Evolutionary conservation across 1,139 yeast genomes (phyloP).

Genomic region (Yarrowia galli): DNA sequence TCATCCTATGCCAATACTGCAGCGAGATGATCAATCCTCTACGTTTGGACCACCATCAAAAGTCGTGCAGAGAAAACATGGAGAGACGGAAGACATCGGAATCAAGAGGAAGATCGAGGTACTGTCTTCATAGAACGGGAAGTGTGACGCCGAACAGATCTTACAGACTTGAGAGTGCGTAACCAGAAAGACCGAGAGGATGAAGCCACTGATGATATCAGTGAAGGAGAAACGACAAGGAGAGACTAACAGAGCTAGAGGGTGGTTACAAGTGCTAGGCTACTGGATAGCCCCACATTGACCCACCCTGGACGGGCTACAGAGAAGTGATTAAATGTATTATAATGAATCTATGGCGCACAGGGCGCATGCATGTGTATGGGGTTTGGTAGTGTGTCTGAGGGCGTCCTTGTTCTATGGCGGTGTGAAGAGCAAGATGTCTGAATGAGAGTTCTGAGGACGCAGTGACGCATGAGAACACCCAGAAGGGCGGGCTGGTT

Average conservation of each 20-base stretch:
- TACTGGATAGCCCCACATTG: neutral
- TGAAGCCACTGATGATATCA: no score
- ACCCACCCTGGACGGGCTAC: neutral
- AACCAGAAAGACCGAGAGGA: neutral
- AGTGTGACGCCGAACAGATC: neutral
- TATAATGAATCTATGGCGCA: conserved; percentile 13
- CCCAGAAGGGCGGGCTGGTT: no score
- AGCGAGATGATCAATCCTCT: conserved; percentile 16
- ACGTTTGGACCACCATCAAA: conserved; percentile 18
- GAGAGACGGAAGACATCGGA: conserved; percentile 3
- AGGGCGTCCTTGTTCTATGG: no score
- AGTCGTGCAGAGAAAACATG: neutral
- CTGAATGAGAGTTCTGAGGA: no score
- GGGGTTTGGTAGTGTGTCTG: no score
- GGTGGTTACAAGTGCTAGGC: neutral
- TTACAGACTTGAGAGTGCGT: neutral
- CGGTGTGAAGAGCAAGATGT: no score
- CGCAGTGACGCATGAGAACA: no score
- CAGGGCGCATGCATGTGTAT: neutral
- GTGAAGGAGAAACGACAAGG: neutral
- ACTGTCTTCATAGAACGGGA: neutral
- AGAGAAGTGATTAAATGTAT: neutral
- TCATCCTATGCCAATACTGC: conserved; percentile 13
- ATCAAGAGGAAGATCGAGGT: conserved; percentile 9
- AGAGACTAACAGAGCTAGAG: neutral